Evolutionary conservation across 2,329 filamentous ascomycete genomes (phyloP).

Genomic region (Cephalotrichum gorgonifer): DNA sequence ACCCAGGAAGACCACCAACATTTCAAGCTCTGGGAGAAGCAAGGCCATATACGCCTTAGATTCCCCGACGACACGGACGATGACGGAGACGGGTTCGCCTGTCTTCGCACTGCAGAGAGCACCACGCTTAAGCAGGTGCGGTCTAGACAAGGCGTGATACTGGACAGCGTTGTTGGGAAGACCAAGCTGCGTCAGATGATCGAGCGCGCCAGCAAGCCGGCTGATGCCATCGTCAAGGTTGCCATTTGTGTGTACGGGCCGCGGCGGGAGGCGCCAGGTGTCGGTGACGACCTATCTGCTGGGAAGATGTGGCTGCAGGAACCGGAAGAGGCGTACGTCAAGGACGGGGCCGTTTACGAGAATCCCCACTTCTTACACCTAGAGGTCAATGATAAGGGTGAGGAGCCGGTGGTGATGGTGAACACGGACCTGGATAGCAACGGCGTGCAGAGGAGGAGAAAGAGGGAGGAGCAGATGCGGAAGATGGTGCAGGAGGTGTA

Average conservation of each 20-base stretch:
- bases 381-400: background rate
- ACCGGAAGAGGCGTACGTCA: conserved; percentile 10
- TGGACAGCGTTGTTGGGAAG: background rate
- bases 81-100: background rate
- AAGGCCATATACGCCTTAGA: background rate
- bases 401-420: background rate
- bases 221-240: conserved; percentile 18
- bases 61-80: background rate
- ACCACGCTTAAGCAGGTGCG: background rate
- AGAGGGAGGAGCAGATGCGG: background rate
- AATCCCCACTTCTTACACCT: conserved; percentile 7
- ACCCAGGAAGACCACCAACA: background rate
- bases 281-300: conserved; percentile 18
- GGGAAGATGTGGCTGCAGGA: conserved; percentile 23
- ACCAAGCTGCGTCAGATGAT: background rate
- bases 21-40: background rate
- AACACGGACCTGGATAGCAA: background rate
- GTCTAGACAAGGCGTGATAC: background rate
- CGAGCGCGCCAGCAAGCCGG: conserved; percentile 11
- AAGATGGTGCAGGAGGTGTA: conserved; percentile 11
- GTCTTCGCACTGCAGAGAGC: background rate
- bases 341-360: background rate
- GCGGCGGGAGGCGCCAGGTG: conserved; percentile 1
- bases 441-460: background rate
- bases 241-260: conserved; percentile 27